These are phyloP conservation scores for Verticillium longisporum DNA, from an alignment of 2,329 filamentous ascomycete genomes.

Conservation along the genomic window DNA sequence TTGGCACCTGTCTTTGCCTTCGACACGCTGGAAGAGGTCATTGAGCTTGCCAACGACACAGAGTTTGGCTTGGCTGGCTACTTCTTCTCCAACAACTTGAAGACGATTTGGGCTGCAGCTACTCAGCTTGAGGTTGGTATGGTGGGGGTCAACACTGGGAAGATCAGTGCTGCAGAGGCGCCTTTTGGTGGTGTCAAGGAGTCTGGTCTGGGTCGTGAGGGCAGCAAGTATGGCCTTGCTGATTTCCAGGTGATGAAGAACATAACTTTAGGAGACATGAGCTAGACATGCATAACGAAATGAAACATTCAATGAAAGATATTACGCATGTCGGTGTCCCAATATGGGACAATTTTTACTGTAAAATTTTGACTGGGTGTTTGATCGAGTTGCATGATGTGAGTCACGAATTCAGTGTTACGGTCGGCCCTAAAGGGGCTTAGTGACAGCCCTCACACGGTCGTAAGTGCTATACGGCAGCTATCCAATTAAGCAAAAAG, in stretches of 20 bases:
- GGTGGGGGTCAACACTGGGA: constrained; percentile 26
- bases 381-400: no score
- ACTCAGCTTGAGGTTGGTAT: constrained; percentile 40
- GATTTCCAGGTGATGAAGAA: constrained; percentile 22
- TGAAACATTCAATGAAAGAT: background rate
- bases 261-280: background rate
- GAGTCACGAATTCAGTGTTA: no score
- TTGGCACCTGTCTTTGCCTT: constrained; percentile 64
- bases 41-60: constrained; percentile 56
- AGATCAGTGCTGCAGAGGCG: constrained; percentile 24
- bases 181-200: constrained; percentile 28
- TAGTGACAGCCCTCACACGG: no score
- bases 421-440: no score
- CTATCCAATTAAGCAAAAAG: no score
- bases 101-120: constrained; percentile 32
- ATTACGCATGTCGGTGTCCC: no score
- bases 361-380: no score
- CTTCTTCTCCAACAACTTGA: constrained; percentile 52
- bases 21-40: constrained; percentile 62
- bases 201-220: constrained; percentile 26
- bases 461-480: no score
- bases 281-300: background rate
- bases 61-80: constrained; percentile 68
- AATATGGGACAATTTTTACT: no score
- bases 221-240: constrained; percentile 21